Percentiles rank a stretch among this genome's conserved stretches.
phyloP scores from a whole-genome alignment of 2,329 filamentous ascomycete genomes.

The Pseudogymnoascus sp. region DNA sequence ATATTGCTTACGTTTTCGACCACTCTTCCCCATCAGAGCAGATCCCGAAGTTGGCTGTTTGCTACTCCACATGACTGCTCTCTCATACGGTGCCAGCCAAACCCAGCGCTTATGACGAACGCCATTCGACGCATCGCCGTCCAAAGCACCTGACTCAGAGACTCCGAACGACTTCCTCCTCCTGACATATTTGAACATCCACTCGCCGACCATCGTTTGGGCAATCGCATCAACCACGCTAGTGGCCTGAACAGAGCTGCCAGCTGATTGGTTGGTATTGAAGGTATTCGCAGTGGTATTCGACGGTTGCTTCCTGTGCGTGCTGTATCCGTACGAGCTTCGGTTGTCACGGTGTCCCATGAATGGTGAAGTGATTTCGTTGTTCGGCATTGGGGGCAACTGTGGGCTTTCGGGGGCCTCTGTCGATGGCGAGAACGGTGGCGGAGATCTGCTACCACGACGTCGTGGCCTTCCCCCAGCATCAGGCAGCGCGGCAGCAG shows the following conservation, averaged over 20 bases:
- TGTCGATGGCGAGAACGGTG: constrained; percentile 59
- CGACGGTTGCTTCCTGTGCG: constrained; percentile 50
- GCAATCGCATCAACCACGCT: constrained; percentile 94
- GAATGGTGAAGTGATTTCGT: constrained; percentile 59
- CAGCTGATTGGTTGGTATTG: constrained; percentile 40
- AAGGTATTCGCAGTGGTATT: constrained; percentile 38
- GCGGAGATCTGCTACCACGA: constrained; percentile 51
- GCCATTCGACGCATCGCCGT: constrained; percentile 52
- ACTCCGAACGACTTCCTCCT: constrained; percentile 87
- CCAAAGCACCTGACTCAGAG: constrained; percentile 57
- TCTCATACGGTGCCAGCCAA: constrained; percentile 94
- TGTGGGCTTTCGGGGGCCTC: constrained; percentile 60
- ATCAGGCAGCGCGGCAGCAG: constrained; percentile 63
- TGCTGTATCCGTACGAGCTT: constrained; percentile 34
- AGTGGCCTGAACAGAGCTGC: constrained; percentile 56
- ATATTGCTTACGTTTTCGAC: constrained; percentile 73
- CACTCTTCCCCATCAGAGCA: constrained; percentile 86
- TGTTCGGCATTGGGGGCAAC: constrained; percentile 63
- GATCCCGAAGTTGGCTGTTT: constrained; percentile 87
- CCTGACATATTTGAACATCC: constrained; percentile 88
- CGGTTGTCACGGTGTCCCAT: constrained; percentile 31
- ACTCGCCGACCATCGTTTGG: constrained; percentile 96
- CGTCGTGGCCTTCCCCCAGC: constrained; percentile 40
- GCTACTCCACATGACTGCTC: constrained; percentile 95
- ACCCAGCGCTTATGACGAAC: constrained; percentile 94